Evolutionary conservation across 2,329 filamentous ascomycete genomes (phyloP).

Genomic region (Epichloe gansuensis): DNA sequence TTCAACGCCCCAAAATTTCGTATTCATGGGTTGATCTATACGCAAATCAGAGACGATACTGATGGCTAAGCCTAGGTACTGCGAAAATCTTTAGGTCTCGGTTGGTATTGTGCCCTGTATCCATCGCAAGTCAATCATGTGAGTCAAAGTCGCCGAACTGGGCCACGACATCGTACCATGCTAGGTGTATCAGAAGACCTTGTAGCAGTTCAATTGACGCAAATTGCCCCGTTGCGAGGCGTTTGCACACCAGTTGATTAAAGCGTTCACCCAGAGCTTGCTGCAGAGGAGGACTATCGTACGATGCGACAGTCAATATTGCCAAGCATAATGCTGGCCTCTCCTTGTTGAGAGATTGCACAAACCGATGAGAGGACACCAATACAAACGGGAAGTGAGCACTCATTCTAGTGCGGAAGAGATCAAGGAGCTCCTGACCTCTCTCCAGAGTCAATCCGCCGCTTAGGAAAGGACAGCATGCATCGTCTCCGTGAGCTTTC

Average conservation of each 20-base stretch:
- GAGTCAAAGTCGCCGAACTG: no score
- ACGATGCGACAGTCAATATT: conserved; percentile 16
- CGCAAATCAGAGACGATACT: conserved; percentile 21
- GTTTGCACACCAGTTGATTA: conserved; percentile 14
- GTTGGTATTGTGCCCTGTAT: conserved; percentile 21
- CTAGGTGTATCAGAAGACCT: conserved; percentile 18
- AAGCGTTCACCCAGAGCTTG: conserved; percentile 15
- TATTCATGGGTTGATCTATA: conserved; percentile 16
- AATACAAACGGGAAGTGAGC: conserved; percentile 20
- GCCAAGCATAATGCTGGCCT: conserved; percentile 17
- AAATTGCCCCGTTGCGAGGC: conserved; percentile 14
- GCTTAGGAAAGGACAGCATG: conserved; percentile 13
- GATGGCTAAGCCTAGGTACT: conserved; percentile 18
- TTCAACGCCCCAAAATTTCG: conserved; percentile 17
- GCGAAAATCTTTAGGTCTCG: conserved; percentile 16
- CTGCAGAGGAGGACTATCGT: conserved; percentile 13
- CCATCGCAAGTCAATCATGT: not conserved
- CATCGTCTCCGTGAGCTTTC: conserved; percentile 9
- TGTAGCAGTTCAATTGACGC: conserved; percentile 19
- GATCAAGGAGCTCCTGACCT: conserved; percentile 15
- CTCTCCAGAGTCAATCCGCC: conserved; percentile 13
- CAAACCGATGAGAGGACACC: conserved; percentile 6
- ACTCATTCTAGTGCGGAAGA: conserved; percentile 14
- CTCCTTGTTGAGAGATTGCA: conserved; percentile 1
- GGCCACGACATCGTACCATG: conserved; percentile 14